Evolutionary conservation across 1,284 basidiomycete species (phyloP).

Genomic region (Xerocomus minutiporus): DNA sequence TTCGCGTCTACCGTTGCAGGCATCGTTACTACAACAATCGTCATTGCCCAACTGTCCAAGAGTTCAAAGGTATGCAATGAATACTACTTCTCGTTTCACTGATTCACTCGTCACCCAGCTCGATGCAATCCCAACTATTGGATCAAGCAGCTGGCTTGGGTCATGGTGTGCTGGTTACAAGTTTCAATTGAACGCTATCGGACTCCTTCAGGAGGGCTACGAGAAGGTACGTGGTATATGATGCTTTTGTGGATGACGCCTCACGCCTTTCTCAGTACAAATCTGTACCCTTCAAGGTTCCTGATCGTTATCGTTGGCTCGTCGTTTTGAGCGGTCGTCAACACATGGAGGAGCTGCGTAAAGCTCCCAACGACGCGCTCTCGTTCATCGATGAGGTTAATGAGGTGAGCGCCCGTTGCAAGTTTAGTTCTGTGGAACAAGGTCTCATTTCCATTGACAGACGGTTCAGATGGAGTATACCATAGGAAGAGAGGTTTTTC

Average conservation of each 20-base stretch:
- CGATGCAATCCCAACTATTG: slow-evolving; percentile 19
- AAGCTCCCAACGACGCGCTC: slow-evolving; percentile 36
- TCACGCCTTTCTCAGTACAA: slow-evolving; percentile 11
- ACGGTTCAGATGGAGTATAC: slow-evolving; percentile 26
- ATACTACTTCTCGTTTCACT: neutral
- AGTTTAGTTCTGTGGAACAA: neutral
- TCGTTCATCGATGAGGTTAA: slow-evolving; percentile 34
- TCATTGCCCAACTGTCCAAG: slow-evolving; percentile 1
- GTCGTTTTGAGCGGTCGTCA: slow-evolving; percentile 36
- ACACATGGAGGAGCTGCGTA: slow-evolving; percentile 40
- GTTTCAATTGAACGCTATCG: slow-evolving; percentile 10
- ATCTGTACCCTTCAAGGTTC: slow-evolving; percentile 38
- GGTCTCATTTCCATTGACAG: slow-evolving; percentile 5
- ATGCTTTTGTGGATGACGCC: neutral
- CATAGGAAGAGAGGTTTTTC: slow-evolving; percentile 22
- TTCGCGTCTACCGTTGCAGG: slow-evolving; percentile 3
- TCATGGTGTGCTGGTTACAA: slow-evolving; percentile 15
- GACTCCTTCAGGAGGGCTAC: slow-evolving; percentile 18
- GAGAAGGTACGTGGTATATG: slow-evolving; percentile 18
- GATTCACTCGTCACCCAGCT: neutral
- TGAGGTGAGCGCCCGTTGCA: slow-evolving; percentile 27
- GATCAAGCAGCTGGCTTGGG: slow-evolving; percentile 13
- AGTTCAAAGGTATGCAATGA: slow-evolving; percentile 1
- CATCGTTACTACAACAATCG: slow-evolving; percentile 2
- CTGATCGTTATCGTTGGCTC: slow-evolving; percentile 37